A percentile compares a stretch with the other conserved stretches of the same genome.
Conservation (phyloP, 768 basidiomycete genomes). For the Tremella mesenterica region DNA sequence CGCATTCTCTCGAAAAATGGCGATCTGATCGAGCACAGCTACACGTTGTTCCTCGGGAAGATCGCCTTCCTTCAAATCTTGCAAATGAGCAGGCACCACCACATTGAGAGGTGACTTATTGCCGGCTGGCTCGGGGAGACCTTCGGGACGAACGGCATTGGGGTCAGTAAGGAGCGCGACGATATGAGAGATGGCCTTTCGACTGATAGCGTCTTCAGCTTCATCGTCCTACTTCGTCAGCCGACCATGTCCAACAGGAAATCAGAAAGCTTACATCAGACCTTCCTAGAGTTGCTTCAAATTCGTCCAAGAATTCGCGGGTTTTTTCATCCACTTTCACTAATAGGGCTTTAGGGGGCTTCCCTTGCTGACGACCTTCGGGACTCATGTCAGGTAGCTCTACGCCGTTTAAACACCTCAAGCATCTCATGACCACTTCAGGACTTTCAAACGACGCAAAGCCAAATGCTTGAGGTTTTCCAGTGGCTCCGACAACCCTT, state of each 20-base stretch:
- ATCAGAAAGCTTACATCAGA: slow-evolving; percentile 60
- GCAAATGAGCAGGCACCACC: slow-evolving; percentile 81
- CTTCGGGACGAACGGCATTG: slow-evolving; percentile 61
- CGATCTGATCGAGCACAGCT: slow-evolving; percentile 90
- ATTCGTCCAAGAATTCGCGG: slow-evolving; percentile 74
- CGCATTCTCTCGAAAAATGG: slow-evolving; percentile 87
- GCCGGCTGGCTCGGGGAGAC: slow-evolving; percentile 6
- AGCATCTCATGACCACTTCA: slow-evolving; percentile 72
- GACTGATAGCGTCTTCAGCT: slow-evolving; percentile 55
- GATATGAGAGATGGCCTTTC: slow-evolving; percentile 50
- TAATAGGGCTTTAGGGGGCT: slow-evolving; percentile 55
- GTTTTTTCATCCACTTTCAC: slow-evolving; percentile 98
- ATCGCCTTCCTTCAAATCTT: slow-evolving; percentile 92
- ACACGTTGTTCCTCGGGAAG: slow-evolving; percentile 87
- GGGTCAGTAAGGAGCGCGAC: slow-evolving; percentile 62
- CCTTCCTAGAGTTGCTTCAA: slow-evolving; percentile 64
- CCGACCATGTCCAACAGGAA: no score
- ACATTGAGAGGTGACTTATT: slow-evolving; percentile 20
- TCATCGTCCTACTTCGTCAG: slow-evolving; percentile 58
- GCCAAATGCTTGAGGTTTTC: slow-evolving; percentile 92
- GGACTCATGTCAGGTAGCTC: slow-evolving; percentile 54
- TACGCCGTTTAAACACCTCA: slow-evolving; percentile 57
- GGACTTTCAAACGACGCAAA: slow-evolving; percentile 95
- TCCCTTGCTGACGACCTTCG: slow-evolving; percentile 47
- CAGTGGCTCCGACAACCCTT: slow-evolving; percentile 79